Evolutionary conservation across 1,284 basidiomycete species (phyloP), one percentile per base, ranked within the genome.

Genomic region (Naganishia sp.): DNA sequence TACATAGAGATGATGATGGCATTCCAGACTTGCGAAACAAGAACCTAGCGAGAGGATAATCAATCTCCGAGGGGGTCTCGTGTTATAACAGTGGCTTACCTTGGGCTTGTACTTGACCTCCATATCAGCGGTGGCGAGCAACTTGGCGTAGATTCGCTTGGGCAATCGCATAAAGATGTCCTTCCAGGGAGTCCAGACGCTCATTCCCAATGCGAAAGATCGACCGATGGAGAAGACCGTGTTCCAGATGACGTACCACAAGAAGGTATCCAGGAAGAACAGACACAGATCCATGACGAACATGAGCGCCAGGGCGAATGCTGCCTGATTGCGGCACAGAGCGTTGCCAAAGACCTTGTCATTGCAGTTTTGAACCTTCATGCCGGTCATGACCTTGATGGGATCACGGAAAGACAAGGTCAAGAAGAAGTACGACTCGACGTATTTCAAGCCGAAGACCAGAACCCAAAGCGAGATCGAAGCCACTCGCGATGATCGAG

Each of bases 1-100:
- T 96, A 97, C 94, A 97, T 97, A n/a, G 93, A 96, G 71, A 97
- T 96, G 81, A 97, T 95, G 80, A 97, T 88, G 45, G 94, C 93
- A 77, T 97, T 97, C 94, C 94, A 96, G 68, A 96, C 92, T 80
- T 97, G 94, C 25, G 92, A 95, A 42, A 97, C 94, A 42, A 97
- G 84, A 41, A 97, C 93, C 58, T 61, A 23, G 17, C 90, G 90
- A 70, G 13, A 50, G 6, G 5, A 61, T 10, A 15, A 58, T 50
- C n/a, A n/a, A 21, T 42, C 45, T 32, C 18, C 21, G 1, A 28
- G 51, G 23, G 49, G 7, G 23, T 43, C n/a, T 49, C 47, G 11
- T 21, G 6, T 4, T 41, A 18, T 3, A 35, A 25, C 74, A 82
- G 13, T 9, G 35, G 7, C 10, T 67, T 90, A 90, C 58, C 87